Percentiles rank a stretch among this genome's conserved stretches.
Evolutionary conservation across 2,329 filamentous ascomycete species (phyloP).

Genomic region (Chaetomiaceae sp.): DNA sequence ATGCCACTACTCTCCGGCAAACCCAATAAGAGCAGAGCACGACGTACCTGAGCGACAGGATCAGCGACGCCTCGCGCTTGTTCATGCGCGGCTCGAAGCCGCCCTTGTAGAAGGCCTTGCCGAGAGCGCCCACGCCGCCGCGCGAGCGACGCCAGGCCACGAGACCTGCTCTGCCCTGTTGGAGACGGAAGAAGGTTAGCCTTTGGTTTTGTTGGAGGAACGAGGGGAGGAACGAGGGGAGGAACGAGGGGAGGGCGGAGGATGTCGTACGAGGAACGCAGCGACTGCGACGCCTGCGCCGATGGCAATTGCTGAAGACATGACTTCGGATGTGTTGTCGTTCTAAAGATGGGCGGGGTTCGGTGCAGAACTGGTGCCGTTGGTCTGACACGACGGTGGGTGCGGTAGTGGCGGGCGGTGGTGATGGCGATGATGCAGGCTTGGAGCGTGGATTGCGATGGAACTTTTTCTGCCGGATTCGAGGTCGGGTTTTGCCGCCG

Average conservation of each 20-base stretch:
- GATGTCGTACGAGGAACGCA: slow-evolving; percentile 53
- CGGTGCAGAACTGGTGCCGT: background rate
- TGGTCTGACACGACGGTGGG: background rate
- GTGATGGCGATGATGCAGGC: slow-evolving; percentile 9
- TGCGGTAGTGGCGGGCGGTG: slow-evolving; percentile 30
- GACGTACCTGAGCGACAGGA: slow-evolving; percentile 78
- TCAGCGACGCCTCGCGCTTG: slow-evolving; percentile 81
- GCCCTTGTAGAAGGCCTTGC: slow-evolving; percentile 94
- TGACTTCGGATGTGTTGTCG: slow-evolving; percentile 13
- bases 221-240: too few species aligned
- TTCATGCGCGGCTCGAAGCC: slow-evolving; percentile 98
- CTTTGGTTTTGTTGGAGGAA: slow-evolving; percentile 12
- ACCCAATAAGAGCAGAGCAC: background rate
- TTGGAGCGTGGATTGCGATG: slow-evolving; percentile 7
- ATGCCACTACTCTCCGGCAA: too few species aligned
- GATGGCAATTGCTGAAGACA: slow-evolving; percentile 56
- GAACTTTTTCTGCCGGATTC: slow-evolving; percentile 21
- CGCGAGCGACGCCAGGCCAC: slow-evolving; percentile 82
- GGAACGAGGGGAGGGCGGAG: background rate
- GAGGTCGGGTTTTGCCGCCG: slow-evolving; percentile 19
- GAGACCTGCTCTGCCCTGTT: slow-evolving; percentile 82
- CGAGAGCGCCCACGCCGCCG: slow-evolving; percentile 71
- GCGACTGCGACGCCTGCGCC: slow-evolving; percentile 58
- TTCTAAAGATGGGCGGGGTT: background rate
- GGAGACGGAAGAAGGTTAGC: slow-evolving; percentile 12